A percentile compares a stretch with the other conserved stretches of the same genome.
These are phyloP conservation scores for Ascosphaera aggregata DNA, from an alignment of 2,329 filamentous ascomycete species.

Conservation along the genomic window DNA sequence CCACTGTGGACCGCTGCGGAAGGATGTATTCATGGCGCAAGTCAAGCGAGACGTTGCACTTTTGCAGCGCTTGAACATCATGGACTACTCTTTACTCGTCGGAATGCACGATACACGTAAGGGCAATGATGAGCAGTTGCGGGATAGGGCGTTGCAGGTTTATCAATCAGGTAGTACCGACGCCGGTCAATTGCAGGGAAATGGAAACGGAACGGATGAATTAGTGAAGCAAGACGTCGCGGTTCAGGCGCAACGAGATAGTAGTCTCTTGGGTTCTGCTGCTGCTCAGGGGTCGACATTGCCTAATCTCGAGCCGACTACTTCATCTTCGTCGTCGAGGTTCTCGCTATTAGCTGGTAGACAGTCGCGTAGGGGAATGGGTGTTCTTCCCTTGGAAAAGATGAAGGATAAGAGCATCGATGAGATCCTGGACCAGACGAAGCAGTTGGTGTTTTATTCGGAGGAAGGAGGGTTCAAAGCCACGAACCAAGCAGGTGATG, in stretches of 20 bases:
- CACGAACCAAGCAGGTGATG: constrained; percentile 68
- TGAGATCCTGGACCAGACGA: constrained; percentile 53
- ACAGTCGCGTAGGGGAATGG: constrained; percentile 38
- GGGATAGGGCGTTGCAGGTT: constrained; percentile 71
- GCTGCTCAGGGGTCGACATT: not conserved
- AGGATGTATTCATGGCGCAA: constrained; percentile 69
- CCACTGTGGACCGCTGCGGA: constrained; percentile 75
- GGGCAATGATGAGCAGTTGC: constrained; percentile 88
- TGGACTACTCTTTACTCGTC: constrained; percentile 93
- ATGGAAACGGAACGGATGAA: not conserved
- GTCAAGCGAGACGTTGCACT: constrained; percentile 69
- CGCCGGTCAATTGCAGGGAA: not conserved
- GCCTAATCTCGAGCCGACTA: not conserved
- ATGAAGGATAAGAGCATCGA: constrained; percentile 72
- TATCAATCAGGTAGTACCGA: constrained; percentile 58
- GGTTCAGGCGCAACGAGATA: not conserved
- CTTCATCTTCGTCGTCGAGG: not conserved
- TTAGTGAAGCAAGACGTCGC: not conserved
- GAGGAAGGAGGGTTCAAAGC: constrained; percentile 87
- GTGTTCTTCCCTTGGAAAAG: constrained; percentile 85
- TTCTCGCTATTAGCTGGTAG: not conserved
- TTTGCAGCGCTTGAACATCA: constrained; percentile 74
- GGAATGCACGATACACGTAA: constrained; percentile 79
- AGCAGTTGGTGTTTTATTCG: constrained; percentile 67
- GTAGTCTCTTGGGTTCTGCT: not conserved